A percentile compares a stretch with the other conserved stretches of the same genome.
phyloP scores from a whole-genome alignment of 2,329 filamentous ascomycete species.

The Sporothrix phasma region DNA sequence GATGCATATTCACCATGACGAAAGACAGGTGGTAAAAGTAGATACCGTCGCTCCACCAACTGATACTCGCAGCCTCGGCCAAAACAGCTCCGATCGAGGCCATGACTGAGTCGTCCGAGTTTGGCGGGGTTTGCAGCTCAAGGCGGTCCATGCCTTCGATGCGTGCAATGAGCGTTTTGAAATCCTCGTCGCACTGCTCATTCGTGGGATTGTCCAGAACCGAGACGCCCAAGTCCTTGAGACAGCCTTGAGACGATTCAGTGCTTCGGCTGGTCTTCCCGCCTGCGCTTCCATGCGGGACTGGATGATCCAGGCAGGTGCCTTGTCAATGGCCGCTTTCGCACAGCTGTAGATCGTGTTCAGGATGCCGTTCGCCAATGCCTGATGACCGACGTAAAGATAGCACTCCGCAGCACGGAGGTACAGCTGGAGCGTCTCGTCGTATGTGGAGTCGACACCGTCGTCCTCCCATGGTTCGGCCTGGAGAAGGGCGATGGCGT shows the following conservation, averaged over 20 bases:
- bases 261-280: conserved; percentile 60
- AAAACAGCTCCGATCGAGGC: conserved; percentile 59
- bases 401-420: conserved; percentile 74
- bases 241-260: conserved; percentile 61
- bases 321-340: conserved; percentile 65
- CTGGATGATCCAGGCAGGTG: conserved; percentile 72
- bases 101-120: conserved; percentile 42
- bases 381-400: conserved; percentile 64
- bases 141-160: conserved; percentile 48
- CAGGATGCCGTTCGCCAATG: conserved; percentile 58
- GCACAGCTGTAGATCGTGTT: conserved; percentile 60
- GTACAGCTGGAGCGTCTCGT: conserved; percentile 73
- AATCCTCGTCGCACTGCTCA: conserved; percentile 68
- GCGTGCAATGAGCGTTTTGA: conserved; percentile 50
- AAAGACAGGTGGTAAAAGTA: conserved; percentile 64
- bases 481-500: conserved; percentile 70
- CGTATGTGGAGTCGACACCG: conserved; percentile 64
- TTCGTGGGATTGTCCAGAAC: conserved; percentile 58
- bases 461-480: conserved; percentile 65
- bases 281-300: conserved; percentile 67
- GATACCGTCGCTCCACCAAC: conserved; percentile 63
- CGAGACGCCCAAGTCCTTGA: conserved; percentile 57
- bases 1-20: conserved; percentile 55
- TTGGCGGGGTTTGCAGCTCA: conserved; percentile 34
- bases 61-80: conserved; percentile 57